Conservation (phyloP, 2,329 filamentous ascomycete genomes). For the Emmonsia crescens region DNA sequence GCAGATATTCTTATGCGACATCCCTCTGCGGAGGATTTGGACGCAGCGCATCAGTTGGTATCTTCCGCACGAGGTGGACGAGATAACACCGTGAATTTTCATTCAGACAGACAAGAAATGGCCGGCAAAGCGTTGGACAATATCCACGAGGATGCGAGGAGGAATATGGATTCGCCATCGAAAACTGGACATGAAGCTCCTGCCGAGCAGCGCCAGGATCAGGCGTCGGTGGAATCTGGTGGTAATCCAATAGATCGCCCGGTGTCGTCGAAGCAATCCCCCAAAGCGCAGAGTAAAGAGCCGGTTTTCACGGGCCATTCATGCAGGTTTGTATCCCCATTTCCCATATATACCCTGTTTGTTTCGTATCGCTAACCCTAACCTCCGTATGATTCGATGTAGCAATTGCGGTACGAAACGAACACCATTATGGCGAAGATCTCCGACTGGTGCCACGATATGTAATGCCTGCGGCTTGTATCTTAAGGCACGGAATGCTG, state of each 20-base stretch:
- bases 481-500: slow-evolving; percentile 82
- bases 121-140: slow-evolving; percentile 10
- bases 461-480: slow-evolving; percentile 97
- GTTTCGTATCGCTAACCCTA: not conserved
- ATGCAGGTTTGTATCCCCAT: slow-evolving; percentile 26
- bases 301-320: slow-evolving; percentile 31
- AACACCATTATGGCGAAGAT: slow-evolving; percentile 89
- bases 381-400: slow-evolving; percentile 11
- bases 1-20: slow-evolving; percentile 21
- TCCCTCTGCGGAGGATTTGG: slow-evolving; percentile 37
- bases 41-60: slow-evolving; percentile 38
- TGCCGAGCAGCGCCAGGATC: not conserved
- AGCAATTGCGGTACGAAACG: slow-evolving; percentile 94
- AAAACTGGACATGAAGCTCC: not conserved
- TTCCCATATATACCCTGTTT: not conserved
- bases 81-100: slow-evolving; percentile 23
- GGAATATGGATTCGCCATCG: slow-evolving; percentile 6
- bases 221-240: not conserved
- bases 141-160: slow-evolving; percentile 12
- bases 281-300: slow-evolving; percentile 26
- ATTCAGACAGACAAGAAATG: slow-evolving; percentile 10
- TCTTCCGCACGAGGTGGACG: slow-evolving; percentile 37
- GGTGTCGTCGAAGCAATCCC: slow-evolving; percentile 20
- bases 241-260: not conserved
- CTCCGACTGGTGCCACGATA: slow-evolving; percentile 84